Evolutionary conservation across 129 eudicot genomes (phyloP), one percentile per base, ranked within the genome.

Genomic region (Escallonia herrerae): DNA sequence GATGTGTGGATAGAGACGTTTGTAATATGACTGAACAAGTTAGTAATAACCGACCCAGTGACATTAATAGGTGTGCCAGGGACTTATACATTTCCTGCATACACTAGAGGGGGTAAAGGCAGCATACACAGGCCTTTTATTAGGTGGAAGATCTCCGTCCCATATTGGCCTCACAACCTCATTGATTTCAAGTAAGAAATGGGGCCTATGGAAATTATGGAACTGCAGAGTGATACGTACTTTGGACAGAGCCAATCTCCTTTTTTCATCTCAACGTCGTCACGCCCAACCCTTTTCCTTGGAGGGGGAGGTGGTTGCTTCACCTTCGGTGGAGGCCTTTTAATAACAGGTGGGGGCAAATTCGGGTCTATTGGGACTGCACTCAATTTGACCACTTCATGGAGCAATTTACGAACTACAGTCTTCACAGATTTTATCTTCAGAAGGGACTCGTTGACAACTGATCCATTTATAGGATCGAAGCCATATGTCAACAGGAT

Each of bases 181-280:
- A 45, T 45, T 2, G 7, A 45, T 45, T 45, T 51, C 3, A 56
- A 22, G 7, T n/a, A 46, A 48, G 15, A 14, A 37, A n/a, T 67
- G 53, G 7, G 42, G 8, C 62, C 55, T 39, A 51, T 51, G 42
- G 13, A 43, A 49, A 37, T 51, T 49, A n/a, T n/a, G n/a, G n/a
- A 45, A 47, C 33, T 1, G 1, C 33, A 22, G 33, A 22, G 43
- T 5, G 60, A 56, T 52, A 80, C 96, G 40, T 84, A 94, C 99
- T 94, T 94, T 58, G 90, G 78, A 76, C 99, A 94, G 15, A 94
- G 90, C 99, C 99, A 94, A 66, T 94, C 99, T 0, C 99, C 99
- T 76, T 78, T 86, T 80, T 94, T 94, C 99, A 89, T 89, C 82
- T 94, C 99, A 65, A 94, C 72, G 79, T 94, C 99, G 74, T 84